Evolutionary conservation across 1,284 basidiomycete species (phyloP).

Genomic region (Flammula alnicola): DNA sequence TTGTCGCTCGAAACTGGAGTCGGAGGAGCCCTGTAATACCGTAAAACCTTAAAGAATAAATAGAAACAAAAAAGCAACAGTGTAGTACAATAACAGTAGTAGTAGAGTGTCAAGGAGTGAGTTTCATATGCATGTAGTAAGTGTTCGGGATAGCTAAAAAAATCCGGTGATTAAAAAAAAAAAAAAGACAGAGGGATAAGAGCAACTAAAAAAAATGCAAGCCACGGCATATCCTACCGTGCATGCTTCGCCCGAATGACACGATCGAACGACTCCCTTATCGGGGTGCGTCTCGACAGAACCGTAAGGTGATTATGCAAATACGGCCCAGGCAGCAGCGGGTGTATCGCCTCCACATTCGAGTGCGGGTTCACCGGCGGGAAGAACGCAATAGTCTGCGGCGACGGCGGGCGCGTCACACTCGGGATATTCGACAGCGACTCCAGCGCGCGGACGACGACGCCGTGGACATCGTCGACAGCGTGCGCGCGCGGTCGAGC

Average conservation of each 20-base stretch:
- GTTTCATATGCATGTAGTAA: slow-evolving; percentile 9
- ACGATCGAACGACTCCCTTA: slow-evolving; percentile 71
- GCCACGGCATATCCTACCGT: slow-evolving; percentile 5
- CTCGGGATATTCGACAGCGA: slow-evolving; percentile 63
- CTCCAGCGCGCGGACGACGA: slow-evolving; percentile 68
- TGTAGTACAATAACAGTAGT: slow-evolving; percentile 7
- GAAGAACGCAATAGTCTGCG: slow-evolving; percentile 56
- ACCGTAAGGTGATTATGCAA: slow-evolving; percentile 70
- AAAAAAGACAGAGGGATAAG: slow-evolving; percentile 4
- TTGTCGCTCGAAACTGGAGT: no score
- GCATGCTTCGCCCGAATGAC: slow-evolving; percentile 58
- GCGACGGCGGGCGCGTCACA: slow-evolving; percentile 55
- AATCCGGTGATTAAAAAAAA: slow-evolving; percentile 1
- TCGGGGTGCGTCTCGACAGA: slow-evolving; percentile 61
- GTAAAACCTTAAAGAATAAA: slow-evolving; percentile 19
- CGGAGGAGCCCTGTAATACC: neutral
- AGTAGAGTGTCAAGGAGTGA: slow-evolving; percentile 13
- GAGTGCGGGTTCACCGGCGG: slow-evolving; percentile 56
- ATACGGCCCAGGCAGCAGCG: slow-evolving; percentile 71
- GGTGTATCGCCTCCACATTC: slow-evolving; percentile 62
- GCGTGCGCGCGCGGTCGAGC: slow-evolving; percentile 63
- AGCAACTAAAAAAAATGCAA: neutral
- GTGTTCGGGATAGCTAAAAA: slow-evolving; percentile 10
- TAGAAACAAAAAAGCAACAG: slow-evolving; percentile 11
- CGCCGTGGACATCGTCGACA: slow-evolving; percentile 66